Evolutionary conservation across 1,139 yeast species (phyloP).

Genomic region (Lodderomyces elongisporus): DNA sequence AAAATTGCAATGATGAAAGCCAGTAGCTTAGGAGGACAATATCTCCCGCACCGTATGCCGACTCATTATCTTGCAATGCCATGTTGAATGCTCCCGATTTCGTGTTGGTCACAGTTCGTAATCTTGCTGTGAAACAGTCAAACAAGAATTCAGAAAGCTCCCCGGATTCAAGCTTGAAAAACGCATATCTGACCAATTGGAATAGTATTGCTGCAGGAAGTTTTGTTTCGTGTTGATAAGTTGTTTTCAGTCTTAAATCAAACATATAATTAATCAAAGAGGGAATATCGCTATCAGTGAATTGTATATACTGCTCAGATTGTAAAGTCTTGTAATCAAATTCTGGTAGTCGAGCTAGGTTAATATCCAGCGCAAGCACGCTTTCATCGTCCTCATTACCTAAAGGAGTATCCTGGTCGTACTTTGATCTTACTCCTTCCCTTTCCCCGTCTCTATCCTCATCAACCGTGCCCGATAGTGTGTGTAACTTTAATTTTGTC

Average conservation of each 20-base stretch:
- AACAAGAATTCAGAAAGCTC: constrained; percentile 55
- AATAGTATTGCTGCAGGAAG: constrained; percentile 65
- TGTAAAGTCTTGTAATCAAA: constrained; percentile 46
- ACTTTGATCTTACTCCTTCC: neutral
- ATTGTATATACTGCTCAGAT: constrained; percentile 49
- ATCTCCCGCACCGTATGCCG: constrained; percentile 48
- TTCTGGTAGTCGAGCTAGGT: constrained; percentile 25
- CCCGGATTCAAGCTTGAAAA: constrained; percentile 46
- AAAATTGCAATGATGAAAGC: constrained; percentile 62
- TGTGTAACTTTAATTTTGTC: constrained; percentile 45
- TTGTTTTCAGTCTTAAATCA: constrained; percentile 27
- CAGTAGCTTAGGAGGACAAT: constrained; percentile 68
- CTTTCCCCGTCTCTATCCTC: constrained; percentile 13
- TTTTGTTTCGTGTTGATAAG: constrained; percentile 50
- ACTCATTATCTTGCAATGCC: constrained; percentile 26
- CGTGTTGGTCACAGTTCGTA: constrained; percentile 55
- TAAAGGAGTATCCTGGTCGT: constrained; percentile 21
- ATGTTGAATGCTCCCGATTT: constrained; percentile 55
- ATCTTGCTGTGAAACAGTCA: constrained; percentile 56
- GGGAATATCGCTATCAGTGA: constrained; percentile 65
- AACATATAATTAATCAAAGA: constrained; percentile 54
- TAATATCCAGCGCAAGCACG: constrained; percentile 26
- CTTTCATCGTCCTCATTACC: constrained; percentile 27
- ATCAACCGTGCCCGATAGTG: constrained; percentile 26
- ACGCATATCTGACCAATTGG: constrained; percentile 64